phyloP scores from a whole-genome alignment of 1,284 basidiomycete species.

The Fomitopsis palustris region DNA sequence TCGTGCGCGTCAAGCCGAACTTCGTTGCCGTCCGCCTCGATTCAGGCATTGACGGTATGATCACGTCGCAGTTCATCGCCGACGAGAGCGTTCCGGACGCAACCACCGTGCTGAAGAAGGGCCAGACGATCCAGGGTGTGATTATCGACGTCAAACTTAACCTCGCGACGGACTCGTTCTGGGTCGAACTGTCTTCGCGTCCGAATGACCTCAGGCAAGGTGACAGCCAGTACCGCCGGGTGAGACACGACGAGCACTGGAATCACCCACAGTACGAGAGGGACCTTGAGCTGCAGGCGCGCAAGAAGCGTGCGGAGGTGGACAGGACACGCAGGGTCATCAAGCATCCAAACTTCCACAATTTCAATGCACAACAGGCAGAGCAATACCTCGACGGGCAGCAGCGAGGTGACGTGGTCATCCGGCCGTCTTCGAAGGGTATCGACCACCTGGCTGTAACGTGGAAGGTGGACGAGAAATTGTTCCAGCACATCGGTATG shows the following conservation, averaged over 20 bases:
- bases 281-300: constrained; percentile 73
- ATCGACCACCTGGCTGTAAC: constrained; percentile 94
- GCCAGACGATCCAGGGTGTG: constrained; percentile 80
- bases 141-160: constrained; percentile 75
- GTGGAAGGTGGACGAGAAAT: constrained; percentile 97
- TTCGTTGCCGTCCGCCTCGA: constrained; percentile 74
- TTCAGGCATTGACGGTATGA: constrained; percentile 88
- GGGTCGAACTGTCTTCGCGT: constrained; percentile 78
- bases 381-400: constrained; percentile 88
- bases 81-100: constrained; percentile 42
- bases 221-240: constrained; percentile 61
- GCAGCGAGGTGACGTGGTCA: constrained; percentile 93
- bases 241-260: constrained; percentile 67
- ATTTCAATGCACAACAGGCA: constrained; percentile 89
- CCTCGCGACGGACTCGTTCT: constrained; percentile 59
- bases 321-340: constrained; percentile 82
- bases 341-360: constrained; percentile 98
- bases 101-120: constrained; percentile 56
- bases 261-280: constrained; percentile 63
- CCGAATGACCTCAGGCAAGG: constrained; percentile 66
- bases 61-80: constrained; percentile 66
- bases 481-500: constrained; percentile 95
- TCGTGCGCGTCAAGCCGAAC: constrained; percentile 55
- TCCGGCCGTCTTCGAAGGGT: constrained; percentile 95
- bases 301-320: constrained; percentile 82